phyloP scores from a whole-genome alignment of 225 moss, liverwort and hornwort genomes.

The Lunularia cruciata region DNA sequence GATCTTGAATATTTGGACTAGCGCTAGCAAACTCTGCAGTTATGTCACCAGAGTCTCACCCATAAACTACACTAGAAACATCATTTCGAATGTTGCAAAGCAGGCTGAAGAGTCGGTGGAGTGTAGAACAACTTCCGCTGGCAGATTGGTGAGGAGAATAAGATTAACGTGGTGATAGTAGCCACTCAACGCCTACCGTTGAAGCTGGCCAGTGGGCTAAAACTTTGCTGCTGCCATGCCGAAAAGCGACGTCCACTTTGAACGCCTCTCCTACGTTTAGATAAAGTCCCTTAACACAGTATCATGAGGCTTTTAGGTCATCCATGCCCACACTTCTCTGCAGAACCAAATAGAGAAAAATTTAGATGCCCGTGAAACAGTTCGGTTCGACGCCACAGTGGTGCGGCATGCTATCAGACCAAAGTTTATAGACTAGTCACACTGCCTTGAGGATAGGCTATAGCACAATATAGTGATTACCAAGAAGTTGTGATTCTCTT shows the following conservation, averaged over 20 bases:
- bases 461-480: conserved; percentile 33
- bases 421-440: background rate
- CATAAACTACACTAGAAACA: no score
- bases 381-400: background rate
- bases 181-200: background rate
- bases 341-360: conserved; percentile 8
- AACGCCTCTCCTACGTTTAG: background rate
- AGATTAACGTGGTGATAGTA: background rate
- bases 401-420: background rate
- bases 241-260: background rate
- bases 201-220: background rate
- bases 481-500: conserved; percentile 86
- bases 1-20: background rate
- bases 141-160: background rate
- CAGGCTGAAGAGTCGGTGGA: background rate
- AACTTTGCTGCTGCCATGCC: background rate
- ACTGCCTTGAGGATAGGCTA: background rate
- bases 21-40: background rate
- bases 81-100: background rate
- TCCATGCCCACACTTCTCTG: conserved; percentile 53
- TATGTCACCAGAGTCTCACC: background rate
- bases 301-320: conserved; percentile 39
- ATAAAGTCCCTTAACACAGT: background rate
- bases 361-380: background rate
- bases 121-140: background rate